phyloP scores from a whole-genome alignment of 257 asterid species.

The Fraxinus cuspidata region DNA sequence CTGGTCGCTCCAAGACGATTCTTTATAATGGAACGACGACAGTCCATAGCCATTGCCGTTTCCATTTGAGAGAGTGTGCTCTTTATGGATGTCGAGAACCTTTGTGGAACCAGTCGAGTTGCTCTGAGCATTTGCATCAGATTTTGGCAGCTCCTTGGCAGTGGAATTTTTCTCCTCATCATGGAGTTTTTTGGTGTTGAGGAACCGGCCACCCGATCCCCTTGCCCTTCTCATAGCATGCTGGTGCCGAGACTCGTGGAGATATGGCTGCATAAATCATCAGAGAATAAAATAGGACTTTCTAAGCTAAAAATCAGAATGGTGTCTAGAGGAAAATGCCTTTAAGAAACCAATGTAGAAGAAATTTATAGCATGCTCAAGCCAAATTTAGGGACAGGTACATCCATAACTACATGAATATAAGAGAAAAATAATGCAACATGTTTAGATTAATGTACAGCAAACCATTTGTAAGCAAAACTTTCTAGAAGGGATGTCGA shows the following conservation, averaged over 20 bases:
- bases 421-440: too few relatives aligned
- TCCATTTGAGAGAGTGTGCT: slow-evolving; percentile 34
- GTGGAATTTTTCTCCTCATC: slow-evolving; percentile 23
- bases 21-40: slow-evolving; percentile 27
- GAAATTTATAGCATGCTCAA: too few relatives aligned
- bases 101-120: slow-evolving; percentile 47
- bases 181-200: slow-evolving; percentile 48
- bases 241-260: slow-evolving; percentile 76
- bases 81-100: slow-evolving; percentile 34
- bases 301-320: neutral
- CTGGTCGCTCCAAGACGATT: slow-evolving; percentile 31
- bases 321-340: too few relatives aligned
- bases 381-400: too few relatives aligned
- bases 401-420: too few relatives aligned
- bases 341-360: too few relatives aligned
- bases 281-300: slow-evolving; percentile 3
- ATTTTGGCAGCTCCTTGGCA: slow-evolving; percentile 31
- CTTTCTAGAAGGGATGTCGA: too few relatives aligned
- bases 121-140: slow-evolving; percentile 33
- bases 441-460: too few relatives aligned
- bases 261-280: slow-evolving; percentile 60
- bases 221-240: slow-evolving; percentile 81
- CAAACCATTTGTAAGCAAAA: too few relatives aligned
- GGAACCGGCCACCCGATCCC: slow-evolving; percentile 85
- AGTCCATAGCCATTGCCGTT: slow-evolving; percentile 28